Base-by-base conservation (phyloP, 768 basidiomycete genomes). In the Brasilioporus rufonigricans region DNA sequence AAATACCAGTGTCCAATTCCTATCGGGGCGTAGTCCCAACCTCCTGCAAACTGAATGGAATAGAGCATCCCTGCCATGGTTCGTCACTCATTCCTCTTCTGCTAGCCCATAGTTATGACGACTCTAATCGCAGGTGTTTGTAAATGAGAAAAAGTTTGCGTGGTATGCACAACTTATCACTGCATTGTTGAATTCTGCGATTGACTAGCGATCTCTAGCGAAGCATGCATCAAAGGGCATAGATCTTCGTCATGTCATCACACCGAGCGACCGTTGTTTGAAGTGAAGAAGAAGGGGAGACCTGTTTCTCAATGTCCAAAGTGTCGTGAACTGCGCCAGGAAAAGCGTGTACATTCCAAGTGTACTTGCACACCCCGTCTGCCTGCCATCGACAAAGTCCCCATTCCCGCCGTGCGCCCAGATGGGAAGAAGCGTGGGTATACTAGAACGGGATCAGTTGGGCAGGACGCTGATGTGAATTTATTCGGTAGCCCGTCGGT, bases 171-270 rank as follows among this genome's bases (percentile, higher is more conserved):
- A 40, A 36, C 31, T 54, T 27, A 6, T 50, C 32, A 38, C 26
- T 32, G 38, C 40, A 23, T 29, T 16, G 13, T 21, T 27, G 32
- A 35, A 44, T 58, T 29, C 31, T 23, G 26, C 45, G 54, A 48
- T 59, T 70, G 24, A 62, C 59, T 35, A 48, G 21, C 31, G 18
- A 33, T 38, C 47, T 32, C 21, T 63, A 94, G 93, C 71, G 89
- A 89, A 76, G 87, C 91, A 13, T 97, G 94, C 71, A 94, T 95
- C 68, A 94, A 94, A 73, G 94, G 94, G 0, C 93, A 97, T 65
- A 85, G 94, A 50, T 94, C 93, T 13, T 93, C 92, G 3, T 84
- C 84, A 14, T 97, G 94, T 69, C 81, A 81, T 45, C 94, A 97
- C 67, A 84, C 84, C 29, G 90, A 93, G 61, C 79, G 94, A 19